Base-by-base conservation (phyloP, 768 basidiomycete genomes). In the Favolaschia claudopus region DNA sequence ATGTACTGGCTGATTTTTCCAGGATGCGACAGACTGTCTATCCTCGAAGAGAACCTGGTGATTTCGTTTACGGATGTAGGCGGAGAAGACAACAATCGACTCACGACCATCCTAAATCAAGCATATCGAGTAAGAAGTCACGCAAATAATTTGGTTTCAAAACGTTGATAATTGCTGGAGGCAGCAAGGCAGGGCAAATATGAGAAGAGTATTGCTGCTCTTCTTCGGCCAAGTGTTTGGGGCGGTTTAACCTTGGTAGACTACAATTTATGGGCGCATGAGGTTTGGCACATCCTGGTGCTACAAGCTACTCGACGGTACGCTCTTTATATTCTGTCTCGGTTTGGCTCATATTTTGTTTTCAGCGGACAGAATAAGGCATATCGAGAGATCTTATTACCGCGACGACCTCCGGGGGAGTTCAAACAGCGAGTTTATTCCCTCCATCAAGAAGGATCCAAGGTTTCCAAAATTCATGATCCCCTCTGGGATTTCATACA, bases 231-330 rank as follows among this genome's bases (percentile, higher is more conserved):
- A 1, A 76, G 81, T 28, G 83, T 88, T 15, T 95, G 93, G 92
- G 75, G 79, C 2, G 85, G 88, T 7, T 74, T 95, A 43, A 80
- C 80, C 13, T 70, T 91, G 19, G 75, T 81, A 33, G 88, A 89
- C 69, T 91, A 91, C 70, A 74, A 77, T n/a, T 74, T 79, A 31
- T 95, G 93, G 93, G 86, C 89, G 19, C 77, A 80, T 44, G 84
- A 89, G 68, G 81, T 93, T 40, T 95, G 92, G 93, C 85, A 91
- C 68, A 82, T 91, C 50, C 76, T 95, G 25, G 82, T 80, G 13
- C 71, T 92, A 58, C 83, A 89, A 22, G 83, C 88, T 13, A 85
- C 84, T 56, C 85, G 93, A 51, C 82, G 88, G 92, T 91, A 69
- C 37, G 76, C 38, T 55, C n/a, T 50, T 36, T 38, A 48, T 38